Evolutionary conservation across 75 land plant species (phyloP).

Genomic region (Chamaecyparis obtusa): DNA sequence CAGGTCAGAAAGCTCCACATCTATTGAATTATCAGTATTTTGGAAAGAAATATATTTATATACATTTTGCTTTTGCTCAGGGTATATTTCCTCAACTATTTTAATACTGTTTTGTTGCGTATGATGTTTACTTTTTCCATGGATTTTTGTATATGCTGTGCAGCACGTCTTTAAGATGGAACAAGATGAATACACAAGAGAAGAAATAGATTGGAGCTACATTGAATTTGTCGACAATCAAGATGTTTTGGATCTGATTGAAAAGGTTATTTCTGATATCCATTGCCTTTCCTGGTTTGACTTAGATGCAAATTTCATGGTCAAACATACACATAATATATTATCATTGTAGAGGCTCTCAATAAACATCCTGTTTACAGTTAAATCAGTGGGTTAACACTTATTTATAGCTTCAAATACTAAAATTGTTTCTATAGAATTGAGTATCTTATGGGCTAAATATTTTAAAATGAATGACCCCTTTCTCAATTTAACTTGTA

Average conservation of each 20-base stretch:
- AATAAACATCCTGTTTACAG: background rate
- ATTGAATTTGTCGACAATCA: constrained; percentile 98
- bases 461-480: background rate
- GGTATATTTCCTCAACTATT: background rate
- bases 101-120: background rate
- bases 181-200: constrained; percentile 96
- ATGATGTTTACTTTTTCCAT: background rate
- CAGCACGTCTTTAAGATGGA: constrained; percentile 99
- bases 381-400: background rate
- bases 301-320: background rate
- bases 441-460: background rate
- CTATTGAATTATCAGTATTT: background rate
- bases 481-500: background rate
- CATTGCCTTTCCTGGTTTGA: background rate
- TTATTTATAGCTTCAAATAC: background rate
- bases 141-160: background rate
- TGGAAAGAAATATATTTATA: background rate
- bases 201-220: constrained; percentile 98
- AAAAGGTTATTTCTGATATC: constrained; percentile 56
- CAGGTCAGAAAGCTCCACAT: constrained; percentile 53
- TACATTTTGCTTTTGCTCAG: background rate
- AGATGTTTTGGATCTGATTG: constrained; percentile 94
- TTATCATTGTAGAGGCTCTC: background rate
- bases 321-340: background rate
- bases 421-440: background rate